Base-by-base conservation (phyloP, 768 basidiomycete genomes). In the Boletus barrowsii region DNA sequence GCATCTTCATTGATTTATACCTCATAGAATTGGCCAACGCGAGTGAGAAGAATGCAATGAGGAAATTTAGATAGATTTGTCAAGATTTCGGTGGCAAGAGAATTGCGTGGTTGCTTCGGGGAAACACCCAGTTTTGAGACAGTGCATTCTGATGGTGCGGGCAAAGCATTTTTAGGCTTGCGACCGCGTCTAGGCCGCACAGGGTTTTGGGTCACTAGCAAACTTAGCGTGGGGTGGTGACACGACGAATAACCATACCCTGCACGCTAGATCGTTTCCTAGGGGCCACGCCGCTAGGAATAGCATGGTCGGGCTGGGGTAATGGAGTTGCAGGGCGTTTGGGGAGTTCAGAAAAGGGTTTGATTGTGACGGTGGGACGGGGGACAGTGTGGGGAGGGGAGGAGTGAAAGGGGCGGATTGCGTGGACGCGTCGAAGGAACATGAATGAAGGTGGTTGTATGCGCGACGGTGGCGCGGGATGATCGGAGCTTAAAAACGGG, bases 21-120 rank as follows among this genome's bases (percentile, higher is more conserved):
- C 81, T 98, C 95, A 66, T 96, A 98, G 69, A 98, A 98, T 62
- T 93, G 87, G 14, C 95, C 95, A 11, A 98, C 93, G 49, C 92
- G 83, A 9, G 94, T 98, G 17, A 98, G 79, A 24, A 98, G 76
- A 29, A 97, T 78, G 65, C 93, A 95, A 62, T 94, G 89, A 20
- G 95, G 89, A 65, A 93, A 97, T 44, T 74, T 81, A 39, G 76
- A 73, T 18, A 89, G 76, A 64, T 97, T 93, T 24, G 79, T 70
- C 57, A 82, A 76, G 32, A 98, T 86, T 59, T 85, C 86, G 42
- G 67, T 76, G 3, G 91, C 87, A 20, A 96, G 79, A 44, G 78
- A 71, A 24, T 77, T 83, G 39, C 67, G 72, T 3, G 79, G 73
- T 47, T 58, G 68, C 42, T 47, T 71, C 33, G 37, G 50, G 10